A percentile compares a stretch with the other conserved stretches of the same genome.
Conservation (phyloP, 2,329 filamentous ascomycete species). For the Plectosphaerella plurivora region DNA sequence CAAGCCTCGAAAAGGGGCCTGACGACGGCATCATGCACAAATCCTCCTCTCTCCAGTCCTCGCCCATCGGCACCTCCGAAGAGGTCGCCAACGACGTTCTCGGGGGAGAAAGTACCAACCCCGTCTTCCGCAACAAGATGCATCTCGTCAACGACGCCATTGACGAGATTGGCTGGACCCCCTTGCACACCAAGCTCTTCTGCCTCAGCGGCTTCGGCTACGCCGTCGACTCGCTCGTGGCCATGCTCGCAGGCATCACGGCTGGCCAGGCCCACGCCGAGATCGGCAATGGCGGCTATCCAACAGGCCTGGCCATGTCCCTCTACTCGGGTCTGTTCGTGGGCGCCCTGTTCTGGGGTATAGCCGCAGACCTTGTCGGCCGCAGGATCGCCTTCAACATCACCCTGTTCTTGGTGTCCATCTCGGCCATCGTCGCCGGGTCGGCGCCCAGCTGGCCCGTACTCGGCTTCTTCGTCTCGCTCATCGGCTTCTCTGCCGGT, state of each 20-base stretch:
- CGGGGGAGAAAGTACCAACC: conserved; percentile 52
- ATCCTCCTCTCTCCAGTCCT: background rate
- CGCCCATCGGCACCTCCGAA: background rate
- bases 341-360: conserved; percentile 64
- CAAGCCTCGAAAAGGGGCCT: background rate
- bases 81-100: conserved; percentile 42
- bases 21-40: background rate
- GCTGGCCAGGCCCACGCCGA: conserved; percentile 53
- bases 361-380: conserved; percentile 64
- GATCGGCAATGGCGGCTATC: conserved; percentile 27
- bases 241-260: conserved; percentile 35
- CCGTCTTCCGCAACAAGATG: conserved; percentile 62
- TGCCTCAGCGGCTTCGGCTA: conserved; percentile 46
- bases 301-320: conserved; percentile 55
- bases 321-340: conserved; percentile 52
- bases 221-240: conserved; percentile 21
- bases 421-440: conserved; percentile 57
- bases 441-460: conserved; percentile 62
- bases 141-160: conserved; percentile 59
- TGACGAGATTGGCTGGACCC: conserved; percentile 47
- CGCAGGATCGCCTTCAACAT: conserved; percentile 65
- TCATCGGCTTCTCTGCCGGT: conserved; percentile 61
- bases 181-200: conserved; percentile 46
- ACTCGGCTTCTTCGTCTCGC: conserved; percentile 58
- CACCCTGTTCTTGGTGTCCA: conserved; percentile 57